Conservation (phyloP, 345 rosid genomes). For the Moricandia moricandioides region DNA sequence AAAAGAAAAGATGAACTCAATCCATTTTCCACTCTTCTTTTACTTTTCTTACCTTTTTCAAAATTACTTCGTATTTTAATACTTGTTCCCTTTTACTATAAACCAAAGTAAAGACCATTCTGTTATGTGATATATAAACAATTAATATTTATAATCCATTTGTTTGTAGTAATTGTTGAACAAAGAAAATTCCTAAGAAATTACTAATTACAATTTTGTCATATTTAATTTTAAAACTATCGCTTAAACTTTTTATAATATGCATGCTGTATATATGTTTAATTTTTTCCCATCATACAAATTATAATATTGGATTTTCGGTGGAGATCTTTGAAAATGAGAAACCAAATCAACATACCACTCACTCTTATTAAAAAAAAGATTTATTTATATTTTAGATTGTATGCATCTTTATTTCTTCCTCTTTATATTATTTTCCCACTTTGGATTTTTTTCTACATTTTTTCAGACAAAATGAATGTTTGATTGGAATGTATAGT, state of each 20-base stretch:
- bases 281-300: background rate
- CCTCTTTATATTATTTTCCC: background rate
- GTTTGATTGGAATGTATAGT: slow-evolving; percentile 12
- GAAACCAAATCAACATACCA: slow-evolving; percentile 15
- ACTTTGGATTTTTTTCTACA: background rate
- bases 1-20: slow-evolving; percentile 28
- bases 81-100: background rate
- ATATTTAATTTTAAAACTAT: background rate
- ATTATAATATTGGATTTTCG: background rate
- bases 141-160: background rate
- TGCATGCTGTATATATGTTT: background rate
- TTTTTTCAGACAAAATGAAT: slow-evolving; percentile 21
- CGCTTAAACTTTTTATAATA: background rate
- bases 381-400: background rate
- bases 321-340: slow-evolving; percentile 23
- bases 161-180: background rate
- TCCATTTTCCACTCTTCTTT: slow-evolving; percentile 32
- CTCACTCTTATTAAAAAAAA: slow-evolving; percentile 3
- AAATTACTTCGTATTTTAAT: background rate
- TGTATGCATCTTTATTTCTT: slow-evolving; percentile 9
- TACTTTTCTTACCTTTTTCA: slow-evolving; percentile 23
- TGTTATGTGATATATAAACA: background rate
- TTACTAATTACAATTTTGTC: background rate
- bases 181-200: background rate
- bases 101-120: background rate